A percentile compares a stretch with the other conserved stretches of the same genome.
Evolutionary conservation across 2,329 filamentous ascomycete genomes (phyloP).

Genomic region (Ceratocystis cubensis): DNA sequence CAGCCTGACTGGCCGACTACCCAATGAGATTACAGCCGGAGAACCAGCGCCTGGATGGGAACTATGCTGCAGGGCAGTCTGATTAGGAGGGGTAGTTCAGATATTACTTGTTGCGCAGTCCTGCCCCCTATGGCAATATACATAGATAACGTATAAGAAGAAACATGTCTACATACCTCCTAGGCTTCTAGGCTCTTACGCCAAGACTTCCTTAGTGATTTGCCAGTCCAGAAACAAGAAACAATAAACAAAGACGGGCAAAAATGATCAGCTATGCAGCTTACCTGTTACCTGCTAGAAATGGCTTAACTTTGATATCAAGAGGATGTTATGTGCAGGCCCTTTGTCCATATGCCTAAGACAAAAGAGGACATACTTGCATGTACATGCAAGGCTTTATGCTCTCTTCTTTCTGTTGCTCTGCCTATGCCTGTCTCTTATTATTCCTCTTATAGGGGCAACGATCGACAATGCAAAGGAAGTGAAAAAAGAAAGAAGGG

Average conservation of each 20-base stretch:
- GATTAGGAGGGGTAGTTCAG: no score
- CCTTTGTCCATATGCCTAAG: not conserved
- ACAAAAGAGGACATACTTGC: not conserved
- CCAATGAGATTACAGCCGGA: not conserved
- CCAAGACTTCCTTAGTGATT: not conserved
- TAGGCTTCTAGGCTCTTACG: not conserved
- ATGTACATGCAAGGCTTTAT: not conserved
- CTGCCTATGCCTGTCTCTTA: not conserved
- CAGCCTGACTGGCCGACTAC: not conserved
- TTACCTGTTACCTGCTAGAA: not conserved
- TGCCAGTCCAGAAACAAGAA: not conserved
- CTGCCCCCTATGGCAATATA: no score
- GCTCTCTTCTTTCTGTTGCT: not conserved
- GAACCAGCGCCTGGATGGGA: not conserved
- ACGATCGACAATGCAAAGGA: not conserved
- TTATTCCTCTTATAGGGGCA: not conserved
- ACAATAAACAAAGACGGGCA: not conserved
- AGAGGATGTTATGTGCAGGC: slow-evolving; percentile 1
- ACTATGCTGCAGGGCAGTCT: no score
- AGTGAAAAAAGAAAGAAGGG: not conserved
- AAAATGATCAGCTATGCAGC: not conserved
- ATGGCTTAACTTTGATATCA: not conserved
- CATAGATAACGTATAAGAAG: not conserved
- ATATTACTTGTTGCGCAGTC: no score
- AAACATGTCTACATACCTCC: not conserved